Base-by-base conservation (phyloP, 441 rosid species). In the Heliophila coronopifolia region DNA sequence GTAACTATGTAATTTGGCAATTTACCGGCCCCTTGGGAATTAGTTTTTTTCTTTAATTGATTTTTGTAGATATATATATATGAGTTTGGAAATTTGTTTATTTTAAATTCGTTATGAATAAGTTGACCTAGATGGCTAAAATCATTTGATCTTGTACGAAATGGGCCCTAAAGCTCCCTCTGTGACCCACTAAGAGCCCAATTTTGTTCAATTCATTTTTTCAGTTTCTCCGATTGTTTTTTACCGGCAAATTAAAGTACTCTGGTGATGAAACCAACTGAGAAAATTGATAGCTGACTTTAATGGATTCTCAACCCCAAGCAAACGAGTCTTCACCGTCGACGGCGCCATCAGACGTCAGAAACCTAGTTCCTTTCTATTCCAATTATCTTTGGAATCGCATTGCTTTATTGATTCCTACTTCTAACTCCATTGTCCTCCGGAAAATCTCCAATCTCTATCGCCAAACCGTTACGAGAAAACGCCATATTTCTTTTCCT, bases 401-500 rank as follows among this genome's bases (percentile, higher is more conserved):
- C 7, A 44, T 83, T 11, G 6, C 81, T 65, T 10, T 76, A 37
- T 39, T 78, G 50, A 26, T 74, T 34, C 73, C 74, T 17, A 50
- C 70, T 43, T 49, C 71, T 4, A 47, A 57, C 40, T 66, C 74
- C 23, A 53, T 54, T 37, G 30, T 79, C 48, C 66, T 80, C 40
- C 42, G 70, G 20, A 90, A 71, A 73, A 35, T 90, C 58, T 68
- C 80, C 0, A 33, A 41, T 61, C 71, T 82, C 27, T 65, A 41
- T 72, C 69, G 74, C 73, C 83, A 65, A 71, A 42, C 70, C 7
- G 33, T 52, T 26, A 46, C 65, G 17, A 60, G 71, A 9, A 69
- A 58, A 42, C 88, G 81, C 18, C 68, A 59, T 40, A 61, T 86
- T 15, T 94, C 86, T 7, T 80, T 84, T 8, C 98, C 96, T 6